Percentiles rank a stretch among this genome's conserved stretches.
Evolutionary conservation across 495 filamentous ascomycete species (phyloP).

Genomic region (Neurospora discreta): DNA sequence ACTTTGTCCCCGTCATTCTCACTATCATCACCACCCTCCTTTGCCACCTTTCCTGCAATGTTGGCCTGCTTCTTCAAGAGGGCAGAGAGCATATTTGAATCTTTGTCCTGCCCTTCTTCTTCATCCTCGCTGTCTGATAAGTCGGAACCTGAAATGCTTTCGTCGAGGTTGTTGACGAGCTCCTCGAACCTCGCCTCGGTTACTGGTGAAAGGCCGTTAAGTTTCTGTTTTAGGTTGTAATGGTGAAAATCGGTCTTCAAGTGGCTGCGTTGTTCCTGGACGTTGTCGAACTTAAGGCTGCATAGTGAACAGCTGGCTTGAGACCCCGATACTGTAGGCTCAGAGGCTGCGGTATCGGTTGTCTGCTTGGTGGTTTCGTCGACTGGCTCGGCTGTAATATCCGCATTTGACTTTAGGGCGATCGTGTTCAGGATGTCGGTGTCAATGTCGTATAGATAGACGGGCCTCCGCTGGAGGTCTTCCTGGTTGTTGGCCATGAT

Average conservation of each 20-base stretch:
- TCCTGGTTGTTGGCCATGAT: slow-evolving; percentile 24
- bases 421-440: slow-evolving; percentile 63
- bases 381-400: slow-evolving; percentile 18
- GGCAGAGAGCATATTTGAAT: slow-evolving; percentile 54
- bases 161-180: slow-evolving; percentile 70
- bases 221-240: slow-evolving; percentile 87
- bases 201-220: slow-evolving; percentile 56
- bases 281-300: slow-evolving; percentile 50
- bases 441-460: slow-evolving; percentile 76
- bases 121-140: slow-evolving; percentile 41
- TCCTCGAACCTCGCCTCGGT: slow-evolving; percentile 73
- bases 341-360: slow-evolving; percentile 1
- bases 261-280: slow-evolving; percentile 77
- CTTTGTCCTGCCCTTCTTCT: slow-evolving; percentile 32
- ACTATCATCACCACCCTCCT: slow-evolving; percentile 25
- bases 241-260: slow-evolving; percentile 84
- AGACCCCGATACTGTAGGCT: slow-evolving; percentile 41
- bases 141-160: slow-evolving; percentile 82
- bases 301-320: slow-evolving; percentile 73
- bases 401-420: slow-evolving; percentile 39
- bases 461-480: slow-evolving; percentile 29
- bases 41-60: slow-evolving; percentile 37
- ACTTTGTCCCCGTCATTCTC: slow-evolving; percentile 22
- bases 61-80: slow-evolving; percentile 76
- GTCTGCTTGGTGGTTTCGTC: slow-evolving; percentile 15